Percentiles rank a stretch among this genome's conserved stretches.
Conservation (phyloP, 2,329 filamentous ascomycete genomes). For the Coniella vitis region DNA sequence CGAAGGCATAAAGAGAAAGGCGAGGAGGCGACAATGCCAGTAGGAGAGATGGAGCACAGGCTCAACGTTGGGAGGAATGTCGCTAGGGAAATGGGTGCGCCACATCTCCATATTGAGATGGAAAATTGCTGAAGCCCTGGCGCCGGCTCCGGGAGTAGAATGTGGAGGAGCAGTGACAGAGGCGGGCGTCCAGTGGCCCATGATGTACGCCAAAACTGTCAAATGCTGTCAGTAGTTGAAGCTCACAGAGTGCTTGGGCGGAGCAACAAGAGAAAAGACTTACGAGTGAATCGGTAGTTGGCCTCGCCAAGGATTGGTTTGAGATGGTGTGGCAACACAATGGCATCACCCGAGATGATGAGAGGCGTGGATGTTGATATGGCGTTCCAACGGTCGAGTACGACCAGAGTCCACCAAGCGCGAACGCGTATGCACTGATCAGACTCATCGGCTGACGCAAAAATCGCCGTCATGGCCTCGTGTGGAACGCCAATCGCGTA, state of each 20-base stretch:
- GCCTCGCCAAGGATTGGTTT: slow-evolving; percentile 54
- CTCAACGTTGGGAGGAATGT: slow-evolving; percentile 43
- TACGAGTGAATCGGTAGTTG: slow-evolving; percentile 59
- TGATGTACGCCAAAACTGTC: slow-evolving; percentile 13
- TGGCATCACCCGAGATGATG: slow-evolving; percentile 55
- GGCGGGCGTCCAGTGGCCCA: slow-evolving; percentile 16
- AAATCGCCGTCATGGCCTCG: slow-evolving; percentile 30
- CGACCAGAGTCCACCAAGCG: slow-evolving; percentile 66
- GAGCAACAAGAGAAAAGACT: slow-evolving; percentile 28
- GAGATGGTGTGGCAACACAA: slow-evolving; percentile 54
- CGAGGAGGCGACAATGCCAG: slow-evolving; percentile 62
- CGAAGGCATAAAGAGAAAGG: slow-evolving; percentile 52
- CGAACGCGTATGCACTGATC: slow-evolving; percentile 56
- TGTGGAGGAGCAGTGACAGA: slow-evolving; percentile 33
- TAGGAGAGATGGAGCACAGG: slow-evolving; percentile 60
- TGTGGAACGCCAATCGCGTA: slow-evolving; percentile 50
- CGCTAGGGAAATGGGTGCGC: slow-evolving; percentile 54
- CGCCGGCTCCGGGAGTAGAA: slow-evolving; percentile 33
- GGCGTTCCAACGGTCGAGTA: slow-evolving; percentile 68
- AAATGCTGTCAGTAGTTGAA: slow-evolving; percentile 9
- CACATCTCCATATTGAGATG: slow-evolving; percentile 58
- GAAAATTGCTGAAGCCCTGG: slow-evolving; percentile 42
- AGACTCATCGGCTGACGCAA: slow-evolving; percentile 48
- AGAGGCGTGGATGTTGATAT: slow-evolving; percentile 57
- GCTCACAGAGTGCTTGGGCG: background rate